phyloP scores from a whole-genome alignment of 202 grass and related monocot species.

The Cymbopogon flexuosus region DNA sequence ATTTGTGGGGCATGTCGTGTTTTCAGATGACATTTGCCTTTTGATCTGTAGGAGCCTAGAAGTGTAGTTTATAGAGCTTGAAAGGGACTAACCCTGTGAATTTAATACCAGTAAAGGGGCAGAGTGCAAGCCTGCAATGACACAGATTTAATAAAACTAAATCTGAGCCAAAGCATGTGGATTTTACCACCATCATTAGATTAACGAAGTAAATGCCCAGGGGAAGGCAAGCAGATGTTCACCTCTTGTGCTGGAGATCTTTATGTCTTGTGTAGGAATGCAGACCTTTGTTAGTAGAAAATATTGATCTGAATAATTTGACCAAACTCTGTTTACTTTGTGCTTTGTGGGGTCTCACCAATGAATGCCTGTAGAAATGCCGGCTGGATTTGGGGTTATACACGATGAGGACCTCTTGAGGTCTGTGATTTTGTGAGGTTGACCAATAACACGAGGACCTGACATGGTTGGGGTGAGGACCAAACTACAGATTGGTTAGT shows the following conservation, averaged over 20 bases:
- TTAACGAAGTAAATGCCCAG: neutral
- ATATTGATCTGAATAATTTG: neutral
- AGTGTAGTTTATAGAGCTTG: neutral
- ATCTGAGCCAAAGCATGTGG: neutral
- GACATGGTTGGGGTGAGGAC: neutral
- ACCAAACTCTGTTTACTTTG: neutral
- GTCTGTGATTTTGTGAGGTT: neutral
- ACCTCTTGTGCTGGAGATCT: neutral
- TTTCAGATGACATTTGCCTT: neutral
- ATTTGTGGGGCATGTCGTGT: neutral
- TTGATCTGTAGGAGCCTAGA: neutral
- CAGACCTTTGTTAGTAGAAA: neutral
- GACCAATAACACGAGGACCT: neutral
- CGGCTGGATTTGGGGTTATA: neutral
- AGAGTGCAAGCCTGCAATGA: neutral
- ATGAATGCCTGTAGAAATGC: conserved; percentile 1
- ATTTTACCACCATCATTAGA: neutral
- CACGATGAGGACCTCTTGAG: neutral
- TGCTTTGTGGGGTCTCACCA: neutral
- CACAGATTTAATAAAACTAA: neutral
- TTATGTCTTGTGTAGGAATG: neutral
- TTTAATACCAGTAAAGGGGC: neutral
- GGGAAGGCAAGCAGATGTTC: neutral
- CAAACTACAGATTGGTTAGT: neutral
- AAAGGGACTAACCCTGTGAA: neutral